Percentiles rank a stretch among this genome's conserved stretches.
These are phyloP conservation scores for Solanum medicagineum DNA, from an alignment of 257 asterid genomes.

Conservation along the genomic window DNA sequence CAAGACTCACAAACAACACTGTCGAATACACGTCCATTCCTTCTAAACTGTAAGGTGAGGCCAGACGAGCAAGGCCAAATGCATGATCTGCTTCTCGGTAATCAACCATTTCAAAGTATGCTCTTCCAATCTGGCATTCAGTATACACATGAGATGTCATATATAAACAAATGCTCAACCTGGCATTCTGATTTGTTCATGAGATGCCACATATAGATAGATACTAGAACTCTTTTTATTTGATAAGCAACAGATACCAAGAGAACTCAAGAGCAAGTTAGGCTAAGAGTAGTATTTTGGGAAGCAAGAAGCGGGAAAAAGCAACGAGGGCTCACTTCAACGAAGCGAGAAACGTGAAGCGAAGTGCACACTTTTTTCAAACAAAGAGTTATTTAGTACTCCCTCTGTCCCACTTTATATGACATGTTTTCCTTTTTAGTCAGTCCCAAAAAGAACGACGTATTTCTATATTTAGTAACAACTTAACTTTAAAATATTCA, in stretches of 20 bases:
- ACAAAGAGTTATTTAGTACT: no score
- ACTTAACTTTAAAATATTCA: no score
- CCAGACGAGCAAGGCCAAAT: slow-evolving; percentile 77
- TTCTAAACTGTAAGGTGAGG: slow-evolving; percentile 74
- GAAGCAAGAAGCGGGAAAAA: no score
- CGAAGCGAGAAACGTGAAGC: no score
- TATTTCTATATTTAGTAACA: no score
- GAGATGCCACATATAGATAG: slow-evolving; percentile 7
- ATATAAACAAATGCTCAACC: not conserved
- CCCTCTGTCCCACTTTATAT: no score
- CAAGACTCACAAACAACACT: slow-evolving; percentile 73
- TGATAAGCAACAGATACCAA: not conserved
- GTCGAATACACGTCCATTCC: slow-evolving; percentile 96
- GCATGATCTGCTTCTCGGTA: slow-evolving; percentile 91
- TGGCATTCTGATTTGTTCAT: not conserved
- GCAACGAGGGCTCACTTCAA: no score
- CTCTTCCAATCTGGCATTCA: slow-evolving; percentile 72
- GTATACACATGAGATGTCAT: slow-evolving; percentile 7
- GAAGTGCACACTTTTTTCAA: no score
- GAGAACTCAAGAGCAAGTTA: not conserved
- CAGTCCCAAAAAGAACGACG: no score
- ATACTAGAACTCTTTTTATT: not conserved
- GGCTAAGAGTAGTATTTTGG: not conserved
- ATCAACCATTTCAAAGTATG: slow-evolving; percentile 85
- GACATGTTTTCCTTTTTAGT: no score